phyloP scores from a whole-genome alignment of 441 rosid species.

The Hypseocharis bilobata region DNA sequence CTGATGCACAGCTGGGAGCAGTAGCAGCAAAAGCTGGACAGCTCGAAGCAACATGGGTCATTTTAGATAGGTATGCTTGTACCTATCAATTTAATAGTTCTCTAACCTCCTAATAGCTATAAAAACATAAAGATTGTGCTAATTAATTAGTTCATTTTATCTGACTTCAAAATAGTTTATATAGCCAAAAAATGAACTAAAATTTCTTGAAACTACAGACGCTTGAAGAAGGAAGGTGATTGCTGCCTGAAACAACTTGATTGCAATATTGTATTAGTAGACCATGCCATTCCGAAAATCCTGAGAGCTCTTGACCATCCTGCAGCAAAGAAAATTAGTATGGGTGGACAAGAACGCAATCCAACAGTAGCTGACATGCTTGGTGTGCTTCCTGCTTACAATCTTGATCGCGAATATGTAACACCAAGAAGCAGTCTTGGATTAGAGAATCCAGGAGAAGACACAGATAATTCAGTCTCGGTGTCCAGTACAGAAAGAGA shows the following conservation, averaged over 20 bases:
- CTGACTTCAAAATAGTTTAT: no score
- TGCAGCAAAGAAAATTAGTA: slow-evolving; percentile 9
- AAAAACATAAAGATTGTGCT: no score
- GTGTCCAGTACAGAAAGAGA: slow-evolving; percentile 20
- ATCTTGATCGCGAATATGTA: slow-evolving; percentile 3
- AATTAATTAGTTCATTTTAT: no score
- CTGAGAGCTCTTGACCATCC: slow-evolving; percentile 26
- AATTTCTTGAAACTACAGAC: slow-evolving; percentile 18
- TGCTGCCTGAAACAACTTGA: slow-evolving; percentile 29
- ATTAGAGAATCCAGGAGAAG: slow-evolving; percentile 19
- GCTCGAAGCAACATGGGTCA: slow-evolving; percentile 33
- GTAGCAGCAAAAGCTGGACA: slow-evolving; percentile 27
- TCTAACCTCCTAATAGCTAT: no score
- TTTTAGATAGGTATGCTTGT: slow-evolving; percentile 29
- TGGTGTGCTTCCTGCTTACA: slow-evolving; percentile 9
- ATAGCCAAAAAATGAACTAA: neutral
- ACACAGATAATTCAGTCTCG: slow-evolving; percentile 14
- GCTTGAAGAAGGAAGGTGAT: slow-evolving; percentile 32
- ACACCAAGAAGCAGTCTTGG: slow-evolving; percentile 22
- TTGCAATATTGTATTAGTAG: slow-evolving; percentile 33
- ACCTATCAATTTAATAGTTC: no score
- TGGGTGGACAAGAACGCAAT: slow-evolving; percentile 5
- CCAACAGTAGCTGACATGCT: slow-evolving; percentile 16
- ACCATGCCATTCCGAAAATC: slow-evolving; percentile 28
- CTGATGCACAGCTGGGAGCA: slow-evolving; percentile 25